Evolutionary conservation across 2,329 filamentous ascomycete species (phyloP).

Genomic region (Raffaelea ambrosiae): DNA sequence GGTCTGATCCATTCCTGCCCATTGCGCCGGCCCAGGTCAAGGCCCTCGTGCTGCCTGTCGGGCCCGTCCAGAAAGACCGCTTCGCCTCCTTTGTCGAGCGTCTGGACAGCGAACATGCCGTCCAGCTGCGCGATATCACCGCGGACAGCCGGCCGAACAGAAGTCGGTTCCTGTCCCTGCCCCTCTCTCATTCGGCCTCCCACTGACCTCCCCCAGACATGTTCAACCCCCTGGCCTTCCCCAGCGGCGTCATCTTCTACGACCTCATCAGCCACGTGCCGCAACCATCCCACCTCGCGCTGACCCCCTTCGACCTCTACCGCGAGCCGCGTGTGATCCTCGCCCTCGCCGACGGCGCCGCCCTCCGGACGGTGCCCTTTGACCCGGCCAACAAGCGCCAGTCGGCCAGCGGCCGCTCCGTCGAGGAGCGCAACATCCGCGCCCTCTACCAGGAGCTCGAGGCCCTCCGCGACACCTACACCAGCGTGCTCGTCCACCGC

Average conservation of each 20-base stretch:
- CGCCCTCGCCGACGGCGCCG: constrained; percentile 73
- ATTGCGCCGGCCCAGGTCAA: constrained; percentile 86
- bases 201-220: constrained; percentile 55
- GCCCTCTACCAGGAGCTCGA: constrained; percentile 60
- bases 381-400: constrained; percentile 34
- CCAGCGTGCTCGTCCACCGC: constrained; percentile 68
- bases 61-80: constrained; percentile 71
- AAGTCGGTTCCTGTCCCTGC: constrained; percentile 39
- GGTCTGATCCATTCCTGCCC: constrained; percentile 77
- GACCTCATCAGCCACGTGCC: constrained; percentile 75
- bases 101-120: constrained; percentile 69
- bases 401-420: constrained; percentile 42
- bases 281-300: constrained; percentile 66
- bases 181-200: background rate
- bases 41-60: constrained; percentile 78
- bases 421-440: constrained; percentile 48
- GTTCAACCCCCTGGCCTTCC: constrained; percentile 87
- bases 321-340: constrained; percentile 77
- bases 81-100: constrained; percentile 73
- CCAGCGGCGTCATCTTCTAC: constrained; percentile 78
- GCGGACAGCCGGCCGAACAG: constrained; percentile 76
- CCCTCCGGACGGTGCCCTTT: constrained; percentile 49
- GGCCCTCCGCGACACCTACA: constrained; percentile 61
- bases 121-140: constrained; percentile 78
- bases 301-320: constrained; percentile 86